phyloP scores from a whole-genome alignment of 352 stramenopile species.

The Phytophthora hybrid region DNA sequence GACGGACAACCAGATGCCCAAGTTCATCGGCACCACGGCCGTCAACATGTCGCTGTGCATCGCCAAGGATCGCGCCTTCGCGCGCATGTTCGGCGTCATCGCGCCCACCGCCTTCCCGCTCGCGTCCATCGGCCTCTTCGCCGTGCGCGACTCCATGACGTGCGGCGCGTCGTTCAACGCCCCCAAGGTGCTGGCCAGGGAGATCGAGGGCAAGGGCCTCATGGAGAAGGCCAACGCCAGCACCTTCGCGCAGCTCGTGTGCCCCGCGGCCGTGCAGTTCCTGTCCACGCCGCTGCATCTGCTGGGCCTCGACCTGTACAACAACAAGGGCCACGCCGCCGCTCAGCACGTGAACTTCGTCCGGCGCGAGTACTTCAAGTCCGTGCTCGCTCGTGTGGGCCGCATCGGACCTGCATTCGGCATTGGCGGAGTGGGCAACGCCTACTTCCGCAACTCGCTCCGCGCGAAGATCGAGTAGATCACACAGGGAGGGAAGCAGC shows the following conservation, averaged over 20 bases:
- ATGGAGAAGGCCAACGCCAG: slow-evolving; percentile 62
- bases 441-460: slow-evolving; percentile 62
- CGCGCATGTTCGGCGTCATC: slow-evolving; percentile 92
- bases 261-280: slow-evolving; percentile 87
- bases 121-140: slow-evolving; percentile 87
- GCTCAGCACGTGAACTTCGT: slow-evolving; percentile 66
- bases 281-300: slow-evolving; percentile 91
- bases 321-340: slow-evolving; percentile 57
- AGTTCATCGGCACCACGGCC: slow-evolving; percentile 88
- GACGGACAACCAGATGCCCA: slow-evolving; percentile 84
- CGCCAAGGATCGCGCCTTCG: slow-evolving; percentile 92
- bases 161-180: slow-evolving; percentile 91
- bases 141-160: slow-evolving; percentile 86
- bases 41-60: slow-evolving; percentile 94
- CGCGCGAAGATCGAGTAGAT: slow-evolving; percentile 52
- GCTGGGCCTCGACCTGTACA: slow-evolving; percentile 91
- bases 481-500: slow-evolving; percentile 8
- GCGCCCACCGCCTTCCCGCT: slow-evolving; percentile 79
- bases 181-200: slow-evolving; percentile 68
- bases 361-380: slow-evolving; percentile 87
- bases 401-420: slow-evolving; percentile 92
- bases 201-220: slow-evolving; percentile 60
- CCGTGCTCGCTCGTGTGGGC: slow-evolving; percentile 79
- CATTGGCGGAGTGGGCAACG: slow-evolving; percentile 90
- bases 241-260: slow-evolving; percentile 83